Percentiles rank a stretch among this genome's conserved stretches.
These are phyloP conservation scores for Naganishia kalamii DNA, from an alignment of 768 basidiomycete species.

Conservation along the genomic window DNA sequence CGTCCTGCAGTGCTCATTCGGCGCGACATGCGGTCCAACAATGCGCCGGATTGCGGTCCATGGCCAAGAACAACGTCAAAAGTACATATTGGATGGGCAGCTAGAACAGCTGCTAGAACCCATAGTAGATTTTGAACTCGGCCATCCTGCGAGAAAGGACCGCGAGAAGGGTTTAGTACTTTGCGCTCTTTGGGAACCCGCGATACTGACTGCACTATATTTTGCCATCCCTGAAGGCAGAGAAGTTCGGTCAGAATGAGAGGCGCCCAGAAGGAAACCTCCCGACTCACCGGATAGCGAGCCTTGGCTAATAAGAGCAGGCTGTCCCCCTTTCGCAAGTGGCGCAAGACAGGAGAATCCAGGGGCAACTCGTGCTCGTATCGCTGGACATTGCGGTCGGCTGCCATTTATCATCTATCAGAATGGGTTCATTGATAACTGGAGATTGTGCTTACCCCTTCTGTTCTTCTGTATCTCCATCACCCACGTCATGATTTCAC, in stretches of 20 bases:
- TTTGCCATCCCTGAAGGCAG: neutral
- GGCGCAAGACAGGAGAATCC: neutral
- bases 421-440: neutral
- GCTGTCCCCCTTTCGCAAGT: constrained; percentile 7
- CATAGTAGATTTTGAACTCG: constrained; percentile 9
- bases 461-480: constrained; percentile 20
- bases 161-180: neutral
- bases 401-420: neutral
- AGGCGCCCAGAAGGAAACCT: neutral
- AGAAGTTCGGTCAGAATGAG: neutral
- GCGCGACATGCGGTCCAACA: too few species aligned
- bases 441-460: neutral
- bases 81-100: neutral
- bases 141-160: neutral
- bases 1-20: too few species aligned
- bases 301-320: constrained; percentile 16
- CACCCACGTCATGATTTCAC: neutral
- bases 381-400: constrained; percentile 1
- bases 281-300: neutral
- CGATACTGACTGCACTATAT: neutral
- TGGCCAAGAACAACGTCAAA: too few species aligned
- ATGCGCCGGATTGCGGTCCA: too few species aligned
- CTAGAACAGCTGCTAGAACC: neutral
- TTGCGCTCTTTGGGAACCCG: too few species aligned
- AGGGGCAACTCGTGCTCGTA: constrained; percentile 9